These are phyloP conservation scores for Lipomyces oligophaga DNA, from an alignment of 805 yeast species.

Conservation along the genomic window DNA sequence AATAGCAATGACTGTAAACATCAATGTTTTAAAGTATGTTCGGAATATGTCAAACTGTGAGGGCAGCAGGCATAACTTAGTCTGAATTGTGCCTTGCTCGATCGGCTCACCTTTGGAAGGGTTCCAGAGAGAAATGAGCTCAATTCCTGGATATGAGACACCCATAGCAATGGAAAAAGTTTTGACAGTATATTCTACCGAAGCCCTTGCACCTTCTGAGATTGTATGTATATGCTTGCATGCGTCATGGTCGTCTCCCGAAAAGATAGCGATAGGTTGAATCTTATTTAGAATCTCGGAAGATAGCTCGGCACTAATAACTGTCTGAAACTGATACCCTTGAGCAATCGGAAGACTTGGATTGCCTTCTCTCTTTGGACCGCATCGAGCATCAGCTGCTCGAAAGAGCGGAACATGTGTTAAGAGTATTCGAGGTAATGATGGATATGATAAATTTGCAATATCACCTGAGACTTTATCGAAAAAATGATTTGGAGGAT, in stretches of 20 bases:
- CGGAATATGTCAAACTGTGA: slow-evolving; percentile 28
- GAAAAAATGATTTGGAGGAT: slow-evolving; percentile 52
- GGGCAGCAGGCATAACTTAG: slow-evolving; percentile 32
- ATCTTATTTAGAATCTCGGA: slow-evolving; percentile 55
- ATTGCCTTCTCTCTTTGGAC: slow-evolving; percentile 67
- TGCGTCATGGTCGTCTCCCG: slow-evolving; percentile 97
- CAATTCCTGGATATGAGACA: slow-evolving; percentile 77
- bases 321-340: slow-evolving; percentile 89
- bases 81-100: slow-evolving; percentile 13
- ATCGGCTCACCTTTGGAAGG: slow-evolving; percentile 1
- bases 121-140: slow-evolving; percentile 59
- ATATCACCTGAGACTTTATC: slow-evolving; percentile 29
- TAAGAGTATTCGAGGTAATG: slow-evolving; percentile 61
- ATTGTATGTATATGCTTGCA: slow-evolving; percentile 65
- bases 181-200: slow-evolving; percentile 76
- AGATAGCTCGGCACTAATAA: slow-evolving; percentile 60
- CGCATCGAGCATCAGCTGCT: slow-evolving; percentile 60
- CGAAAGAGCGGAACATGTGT: slow-evolving; percentile 88
- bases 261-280: slow-evolving; percentile 65
- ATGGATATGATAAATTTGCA: slow-evolving; percentile 28
- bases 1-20: slow-evolving; percentile 15
- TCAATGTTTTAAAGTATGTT: slow-evolving; percentile 14
- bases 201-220: slow-evolving; percentile 30
- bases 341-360: slow-evolving; percentile 61
- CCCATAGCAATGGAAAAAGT: slow-evolving; percentile 94